Conservation (phyloP, 441 rosid species). For the Populus hybrid region DNA sequence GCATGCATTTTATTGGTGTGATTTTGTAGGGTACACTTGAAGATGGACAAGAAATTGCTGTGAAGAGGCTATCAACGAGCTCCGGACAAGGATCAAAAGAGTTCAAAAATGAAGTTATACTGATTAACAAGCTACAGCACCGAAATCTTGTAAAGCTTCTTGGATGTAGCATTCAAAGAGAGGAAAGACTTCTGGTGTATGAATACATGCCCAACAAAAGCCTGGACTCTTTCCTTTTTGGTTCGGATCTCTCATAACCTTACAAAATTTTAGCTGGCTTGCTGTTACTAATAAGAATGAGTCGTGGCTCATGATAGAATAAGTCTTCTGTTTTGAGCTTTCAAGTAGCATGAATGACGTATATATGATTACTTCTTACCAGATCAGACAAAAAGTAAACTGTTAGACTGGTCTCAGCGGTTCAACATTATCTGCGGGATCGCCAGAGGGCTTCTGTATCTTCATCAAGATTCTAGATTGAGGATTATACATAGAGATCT, state of each 20-base stretch:
- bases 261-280: too few relatives aligned
- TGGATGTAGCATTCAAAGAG: too few relatives aligned
- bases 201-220: conserved; percentile 3
- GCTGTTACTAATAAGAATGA: too few relatives aligned
- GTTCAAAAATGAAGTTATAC: too few relatives aligned
- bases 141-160: too few relatives aligned
- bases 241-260: conserved; percentile 5
- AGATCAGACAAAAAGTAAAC: conserved; percentile 26
- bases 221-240: conserved; percentile 40
- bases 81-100: conserved; percentile 13
- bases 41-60: conserved; percentile 12
- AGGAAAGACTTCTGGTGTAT: too few relatives aligned
- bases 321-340: background rate
- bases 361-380: background rate
- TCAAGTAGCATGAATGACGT: background rate
- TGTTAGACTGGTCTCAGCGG: conserved; percentile 37
- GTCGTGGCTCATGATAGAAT: background rate
- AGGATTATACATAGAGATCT: conserved; percentile 49
- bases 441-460: conserved; percentile 49
- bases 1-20: conserved; percentile 1
- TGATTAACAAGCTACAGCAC: too few relatives aligned
- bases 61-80: conserved; percentile 13
- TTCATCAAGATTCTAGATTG: conserved; percentile 52
- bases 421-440: conserved; percentile 37
- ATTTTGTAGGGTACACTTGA: background rate